Percentiles rank a stretch among this genome's conserved stretches.
These are phyloP conservation scores for Angophora floribunda DNA, from an alignment of 345 rosid species.

Conservation along the genomic window DNA sequence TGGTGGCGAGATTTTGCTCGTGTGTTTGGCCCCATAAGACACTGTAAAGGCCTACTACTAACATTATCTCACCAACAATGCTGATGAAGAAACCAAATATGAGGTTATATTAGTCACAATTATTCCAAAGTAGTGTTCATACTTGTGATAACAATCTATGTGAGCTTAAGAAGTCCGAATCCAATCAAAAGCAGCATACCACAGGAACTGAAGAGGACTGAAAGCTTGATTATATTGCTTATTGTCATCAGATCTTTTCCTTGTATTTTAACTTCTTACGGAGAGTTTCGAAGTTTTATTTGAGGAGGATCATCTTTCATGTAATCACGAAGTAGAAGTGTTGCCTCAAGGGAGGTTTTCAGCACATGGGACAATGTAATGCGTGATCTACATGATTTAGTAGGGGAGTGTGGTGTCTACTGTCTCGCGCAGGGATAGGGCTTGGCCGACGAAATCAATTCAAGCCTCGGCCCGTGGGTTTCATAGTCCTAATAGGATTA, in stretches of 20 bases:
- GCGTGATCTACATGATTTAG: too few relatives aligned
- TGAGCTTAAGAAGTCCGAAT: neutral
- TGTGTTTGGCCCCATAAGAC: slow-evolving; percentile 12
- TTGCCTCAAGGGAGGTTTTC: neutral
- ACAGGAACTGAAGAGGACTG: neutral
- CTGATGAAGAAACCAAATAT: neutral
- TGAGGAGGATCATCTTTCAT: neutral
- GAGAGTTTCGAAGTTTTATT: neutral
- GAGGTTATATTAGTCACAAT: neutral
- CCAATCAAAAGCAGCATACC: neutral
- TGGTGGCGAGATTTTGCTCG: neutral
- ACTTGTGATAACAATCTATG: neutral
- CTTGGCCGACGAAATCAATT: neutral
- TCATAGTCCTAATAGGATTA: neutral
- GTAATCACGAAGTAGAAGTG: neutral
- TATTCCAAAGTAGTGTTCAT: neutral
- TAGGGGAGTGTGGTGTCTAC: neutral
- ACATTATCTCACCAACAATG: neutral
- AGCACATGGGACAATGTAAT: neutral
- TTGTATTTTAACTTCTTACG: neutral
- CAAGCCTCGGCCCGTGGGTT: neutral
- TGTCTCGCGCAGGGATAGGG: neutral
- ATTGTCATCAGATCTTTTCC: neutral
- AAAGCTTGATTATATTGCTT: neutral
- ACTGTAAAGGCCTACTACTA: slow-evolving; percentile 6